Base-by-base conservation (phyloP, 257 asterid species). In the Marsdenia floribunda region DNA sequence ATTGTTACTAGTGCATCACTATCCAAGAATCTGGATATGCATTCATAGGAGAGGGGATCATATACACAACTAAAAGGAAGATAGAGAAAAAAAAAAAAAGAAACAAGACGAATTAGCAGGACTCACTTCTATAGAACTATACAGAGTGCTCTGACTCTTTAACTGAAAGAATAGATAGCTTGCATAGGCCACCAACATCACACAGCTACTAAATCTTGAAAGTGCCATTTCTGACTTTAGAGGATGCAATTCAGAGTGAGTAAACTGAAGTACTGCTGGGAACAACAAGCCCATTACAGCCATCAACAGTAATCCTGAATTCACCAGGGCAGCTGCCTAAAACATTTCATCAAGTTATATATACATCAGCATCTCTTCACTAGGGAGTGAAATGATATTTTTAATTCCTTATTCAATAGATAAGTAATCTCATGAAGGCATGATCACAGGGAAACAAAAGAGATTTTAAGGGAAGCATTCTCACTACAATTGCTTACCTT, bases 111-210 rank as follows among this genome's bases (percentile, higher is more conserved):
- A 35, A 60, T 16, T 52, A 47, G 54, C 54, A 14, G 33, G 35
- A 72, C 85, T 47, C 50, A 94, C 99, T 49, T 83, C 88, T 68
- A 87, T 84, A 73, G 90, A 66, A 69, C 80, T 81, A 77, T 89
- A 89, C 70, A 89, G 73, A 74, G 50, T 77, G 49, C 76, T 83
- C 77, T 94, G 98, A 80, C 87, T 82, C 91, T 88, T 92, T 76
- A 94, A 95, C 92, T 94, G 98, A 82, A 92, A 94, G 86, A 86
- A 92, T 68, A 94, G 90, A 85, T 92, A 94, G 87, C 98, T 87
- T 44, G 96, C 96, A 82, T 94, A 94, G 54, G 99, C 99, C 24
- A 92, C 70, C 79, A 94, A 87, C 98, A 94, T 94, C 54, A 94
- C 78, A 80, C 97, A 90, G 88, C 99, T 94, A 74, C 98, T 94